Base-by-base conservation (phyloP, 148 eudicot genomes). In the Heliamphora exappendiculata region DNA sequence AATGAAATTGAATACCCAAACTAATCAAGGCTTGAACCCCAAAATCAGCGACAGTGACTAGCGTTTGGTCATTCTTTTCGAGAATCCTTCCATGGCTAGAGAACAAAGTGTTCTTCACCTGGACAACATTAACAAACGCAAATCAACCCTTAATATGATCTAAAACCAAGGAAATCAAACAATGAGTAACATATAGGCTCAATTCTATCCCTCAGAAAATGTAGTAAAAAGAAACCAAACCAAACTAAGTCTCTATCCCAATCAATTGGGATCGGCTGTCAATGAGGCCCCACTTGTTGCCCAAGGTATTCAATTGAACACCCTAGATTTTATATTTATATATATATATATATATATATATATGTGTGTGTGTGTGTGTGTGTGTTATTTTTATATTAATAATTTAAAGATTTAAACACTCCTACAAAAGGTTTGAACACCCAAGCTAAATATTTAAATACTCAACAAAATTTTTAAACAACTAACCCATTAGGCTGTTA, bases 11-110 rank as follows among this genome's bases (percentile, higher is more conserved):
- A 71, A 36, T 84, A 94, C 97, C 98, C 76, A 90, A 84, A 80
- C 98, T 92, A 78, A 94, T 81, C n/a, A 94, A 86, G 77, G 97
- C 98, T 81, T 94, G 98, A 51, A 94, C 94, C 31, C 98, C 96
- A 78, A 92, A 94, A 87, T 94, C 99, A 5, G 97, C 99, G 73
- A 92, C 79, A 0, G 99, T 95, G 50, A 95, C 99, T 3, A 94
- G 96, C 63, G 96, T 85, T 65, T 81, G 89, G 68, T 95, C 99
- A 49, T 54, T 85, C 92, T 95, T 95, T 82, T 89, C 90, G 60
- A 94, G 69, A 77, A 90, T 78, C 41, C 79, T 58, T 45, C 85
- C 87, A 63, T 88, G 91, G 72, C 76, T 82, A 0, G 91, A 78
- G 72, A 90, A 82, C 73, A 92, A 82, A 24, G 94, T 84, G 63